These are phyloP conservation scores for Sclerotinia glacialis DNA, from an alignment of 2,329 filamentous ascomycete species.

Conservation along the genomic window DNA sequence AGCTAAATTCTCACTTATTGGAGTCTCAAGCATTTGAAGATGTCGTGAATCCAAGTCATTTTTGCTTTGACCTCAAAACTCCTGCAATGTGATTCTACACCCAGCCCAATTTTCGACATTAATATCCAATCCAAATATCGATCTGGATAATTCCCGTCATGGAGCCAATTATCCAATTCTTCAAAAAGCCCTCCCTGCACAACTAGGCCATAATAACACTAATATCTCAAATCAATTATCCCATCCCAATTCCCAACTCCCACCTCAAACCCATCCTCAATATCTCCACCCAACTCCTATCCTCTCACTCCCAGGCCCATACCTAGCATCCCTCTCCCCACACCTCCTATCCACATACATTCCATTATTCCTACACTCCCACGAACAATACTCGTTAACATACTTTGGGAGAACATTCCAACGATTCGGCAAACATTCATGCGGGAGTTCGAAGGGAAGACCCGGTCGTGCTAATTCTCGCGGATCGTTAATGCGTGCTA, in stretches of 20 bases:
- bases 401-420: slow-evolving; percentile 29
- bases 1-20: background rate
- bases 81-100: background rate
- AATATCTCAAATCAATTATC: background rate
- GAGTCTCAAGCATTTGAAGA: background rate
- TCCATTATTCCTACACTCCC: slow-evolving; percentile 38
- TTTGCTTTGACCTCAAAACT: slow-evolving; percentile 7
- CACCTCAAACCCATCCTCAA: slow-evolving; percentile 8
- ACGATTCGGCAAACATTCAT: slow-evolving; percentile 32
- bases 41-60: background rate
- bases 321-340: slow-evolving; percentile 34
- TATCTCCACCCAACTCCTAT: slow-evolving; percentile 38
- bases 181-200: background rate
- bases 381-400: slow-evolving; percentile 32
- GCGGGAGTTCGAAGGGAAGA: slow-evolving; percentile 35
- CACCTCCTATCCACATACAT: slow-evolving; percentile 29
- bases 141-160: background rate
- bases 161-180: background rate
- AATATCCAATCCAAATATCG: too few relatives aligned
- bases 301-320: slow-evolving; percentile 35
- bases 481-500: slow-evolving; percentile 38
- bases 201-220: background rate
- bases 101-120: background rate
- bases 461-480: slow-evolving; percentile 24
- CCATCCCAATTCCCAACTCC: background rate